Evolutionary conservation across 2,329 filamentous ascomycete genomes (phyloP).

Genomic region (Cercospora canescens): DNA sequence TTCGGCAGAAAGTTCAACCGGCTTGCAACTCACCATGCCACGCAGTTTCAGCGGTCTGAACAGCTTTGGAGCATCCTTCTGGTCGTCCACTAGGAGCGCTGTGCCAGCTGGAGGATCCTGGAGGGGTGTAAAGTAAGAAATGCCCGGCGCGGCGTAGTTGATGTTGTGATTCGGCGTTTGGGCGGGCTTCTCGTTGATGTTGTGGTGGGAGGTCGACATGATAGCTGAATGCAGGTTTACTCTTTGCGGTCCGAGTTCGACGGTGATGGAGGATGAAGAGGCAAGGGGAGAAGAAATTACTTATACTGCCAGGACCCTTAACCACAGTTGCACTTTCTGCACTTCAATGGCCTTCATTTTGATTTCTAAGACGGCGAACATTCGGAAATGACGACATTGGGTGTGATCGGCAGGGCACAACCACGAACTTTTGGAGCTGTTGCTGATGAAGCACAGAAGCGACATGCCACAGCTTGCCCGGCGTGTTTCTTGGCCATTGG

Average conservation of each 20-base stretch:
- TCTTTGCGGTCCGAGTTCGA: neutral
- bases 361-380: slow-evolving; percentile 9
- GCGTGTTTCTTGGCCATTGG: neutral
- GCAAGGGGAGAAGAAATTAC: neutral
- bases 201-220: slow-evolving; percentile 35
- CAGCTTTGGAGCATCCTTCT: slow-evolving; percentile 56
- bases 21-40: slow-evolving; percentile 41
- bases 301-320: neutral
- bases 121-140: slow-evolving; percentile 51
- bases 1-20: neutral
- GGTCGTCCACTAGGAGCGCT: slow-evolving; percentile 47
- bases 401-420: neutral
- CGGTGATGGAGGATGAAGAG: neutral
- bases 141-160: slow-evolving; percentile 46
- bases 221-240: neutral
- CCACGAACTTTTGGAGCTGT: neutral
- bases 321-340: neutral
- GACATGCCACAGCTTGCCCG: neutral
- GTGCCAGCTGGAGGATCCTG: slow-evolving; percentile 51
- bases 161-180: slow-evolving; percentile 29
- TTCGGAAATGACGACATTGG: slow-evolving; percentile 4
- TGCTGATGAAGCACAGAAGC: neutral
- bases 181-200: slow-evolving; percentile 20
- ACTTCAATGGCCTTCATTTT: neutral
- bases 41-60: slow-evolving; percentile 60